phyloP scores from a whole-genome alignment of 331 rosid genomes.

The Quercus lobata region DNA sequence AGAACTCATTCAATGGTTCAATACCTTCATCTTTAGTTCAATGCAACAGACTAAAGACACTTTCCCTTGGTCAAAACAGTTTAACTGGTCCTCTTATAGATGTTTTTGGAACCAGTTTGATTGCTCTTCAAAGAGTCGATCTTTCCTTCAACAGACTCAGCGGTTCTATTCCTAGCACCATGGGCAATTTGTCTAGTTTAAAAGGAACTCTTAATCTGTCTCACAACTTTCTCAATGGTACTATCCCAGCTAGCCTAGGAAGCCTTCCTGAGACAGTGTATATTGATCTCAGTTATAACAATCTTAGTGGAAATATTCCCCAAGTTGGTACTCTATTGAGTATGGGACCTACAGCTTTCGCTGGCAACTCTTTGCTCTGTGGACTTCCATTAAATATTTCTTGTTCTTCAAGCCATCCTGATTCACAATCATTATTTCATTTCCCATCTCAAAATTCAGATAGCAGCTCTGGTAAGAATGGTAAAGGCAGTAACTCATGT shows the following conservation, averaged over 20 bases:
- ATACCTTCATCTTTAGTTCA: neutral
- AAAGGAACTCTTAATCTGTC: constrained; percentile 1
- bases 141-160: neutral
- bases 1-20: neutral
- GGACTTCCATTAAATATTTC: neutral
- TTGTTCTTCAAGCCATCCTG: neutral
- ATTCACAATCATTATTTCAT: neutral
- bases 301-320: constrained; percentile 3
- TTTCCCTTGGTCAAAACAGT: neutral
- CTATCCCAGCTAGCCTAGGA: neutral
- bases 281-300: constrained; percentile 1
- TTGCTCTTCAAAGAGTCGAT: neutral
- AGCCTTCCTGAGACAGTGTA: neutral
- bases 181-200: neutral
- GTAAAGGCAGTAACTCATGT: neutral
- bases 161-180: neutral
- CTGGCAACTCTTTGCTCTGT: neutral
- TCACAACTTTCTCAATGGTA: neutral
- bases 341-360: constrained; percentile 2
- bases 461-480: neutral
- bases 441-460: neutral
- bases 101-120: neutral
- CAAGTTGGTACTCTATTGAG: neutral
- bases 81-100: neutral
- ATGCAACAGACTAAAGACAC: neutral